Percentiles rank a stretch among this genome's conserved stretches.
phyloP scores from a whole-genome alignment of 2,329 filamentous ascomycete genomes.

The Exophiala alcalophila region DNA sequence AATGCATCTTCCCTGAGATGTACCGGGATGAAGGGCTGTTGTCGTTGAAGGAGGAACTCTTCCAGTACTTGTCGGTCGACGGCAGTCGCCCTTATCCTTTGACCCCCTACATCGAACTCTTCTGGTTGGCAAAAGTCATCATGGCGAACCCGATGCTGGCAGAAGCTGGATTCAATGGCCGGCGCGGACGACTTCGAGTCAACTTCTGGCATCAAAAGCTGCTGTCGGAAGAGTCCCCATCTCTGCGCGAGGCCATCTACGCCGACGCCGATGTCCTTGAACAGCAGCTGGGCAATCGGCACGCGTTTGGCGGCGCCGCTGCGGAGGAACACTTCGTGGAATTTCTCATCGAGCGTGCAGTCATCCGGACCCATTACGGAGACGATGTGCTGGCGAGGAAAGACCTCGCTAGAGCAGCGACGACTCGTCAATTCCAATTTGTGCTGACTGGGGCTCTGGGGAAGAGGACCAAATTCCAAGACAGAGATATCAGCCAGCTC shows the following conservation, averaged over 20 bases:
- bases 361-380: slow-evolving; percentile 80
- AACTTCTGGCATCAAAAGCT: slow-evolving; percentile 71
- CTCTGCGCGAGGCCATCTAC: slow-evolving; percentile 60
- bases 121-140: slow-evolving; percentile 68
- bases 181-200: slow-evolving; percentile 66
- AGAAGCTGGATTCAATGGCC: slow-evolving; percentile 41
- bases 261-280: slow-evolving; percentile 55
- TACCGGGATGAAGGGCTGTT: slow-evolving; percentile 44
- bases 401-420: slow-evolving; percentile 66
- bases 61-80: slow-evolving; percentile 72
- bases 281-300: slow-evolving; percentile 32
- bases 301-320: slow-evolving; percentile 34
- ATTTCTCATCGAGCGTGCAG: slow-evolving; percentile 77
- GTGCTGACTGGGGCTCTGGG: slow-evolving; percentile 81
- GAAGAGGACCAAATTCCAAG: slow-evolving; percentile 52
- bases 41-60: slow-evolving; percentile 55
- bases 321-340: slow-evolving; percentile 39
- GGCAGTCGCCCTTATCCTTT: slow-evolving; percentile 83
- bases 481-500: slow-evolving; percentile 67
- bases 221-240: slow-evolving; percentile 60
- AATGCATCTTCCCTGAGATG: slow-evolving; percentile 48
- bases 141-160: slow-evolving; percentile 50
- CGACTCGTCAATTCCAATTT: slow-evolving; percentile 70
- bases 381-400: slow-evolving; percentile 71
- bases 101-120: slow-evolving; percentile 78